phyloP scores from a whole-genome alignment of 768 basidiomycete genomes.

The Boletus sp. region DNA sequence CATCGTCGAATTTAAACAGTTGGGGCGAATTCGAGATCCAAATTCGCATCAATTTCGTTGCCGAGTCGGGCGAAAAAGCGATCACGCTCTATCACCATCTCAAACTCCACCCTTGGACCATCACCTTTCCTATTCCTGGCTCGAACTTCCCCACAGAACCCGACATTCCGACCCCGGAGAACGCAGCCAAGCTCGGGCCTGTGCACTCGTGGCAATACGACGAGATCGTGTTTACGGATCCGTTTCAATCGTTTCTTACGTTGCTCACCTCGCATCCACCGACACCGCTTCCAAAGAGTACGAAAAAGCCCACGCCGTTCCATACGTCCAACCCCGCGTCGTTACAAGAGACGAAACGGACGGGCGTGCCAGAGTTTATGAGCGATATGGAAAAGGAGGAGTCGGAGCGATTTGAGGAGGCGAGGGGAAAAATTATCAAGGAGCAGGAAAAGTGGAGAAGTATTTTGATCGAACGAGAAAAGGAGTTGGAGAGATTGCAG shows the following conservation, averaged over 20 bases:
- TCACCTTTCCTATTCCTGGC: slow-evolving; percentile 29
- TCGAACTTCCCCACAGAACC: slow-evolving; percentile 43
- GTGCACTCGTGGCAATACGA: slow-evolving; percentile 99
- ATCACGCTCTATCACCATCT: slow-evolving; percentile 88
- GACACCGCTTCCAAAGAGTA: slow-evolving; percentile 66
- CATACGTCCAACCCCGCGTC: slow-evolving; percentile 59
- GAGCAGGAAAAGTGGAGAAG: slow-evolving; percentile 76
- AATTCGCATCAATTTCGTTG: slow-evolving; percentile 85
- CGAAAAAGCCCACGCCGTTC: slow-evolving; percentile 66
- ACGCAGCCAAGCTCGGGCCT: slow-evolving; percentile 65
- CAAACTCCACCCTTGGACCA: slow-evolving; percentile 89
- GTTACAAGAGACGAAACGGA: slow-evolving; percentile 60
- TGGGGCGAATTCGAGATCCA: slow-evolving; percentile 99
- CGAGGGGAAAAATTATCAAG: slow-evolving; percentile 62
- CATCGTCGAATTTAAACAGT: slow-evolving; percentile 33
- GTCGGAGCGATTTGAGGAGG: slow-evolving; percentile 73
- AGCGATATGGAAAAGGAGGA: slow-evolving; percentile 86
- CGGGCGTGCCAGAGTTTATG: slow-evolving; percentile 82
- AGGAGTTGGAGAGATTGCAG: slow-evolving; percentile 71
- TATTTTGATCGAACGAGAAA: slow-evolving; percentile 76
- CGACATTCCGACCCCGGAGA: slow-evolving; percentile 65
- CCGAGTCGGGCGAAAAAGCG: slow-evolving; percentile 90
- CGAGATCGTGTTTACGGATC: slow-evolving; percentile 95
- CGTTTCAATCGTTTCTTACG: slow-evolving; percentile 82
- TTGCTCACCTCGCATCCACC: slow-evolving; percentile 81